These are phyloP conservation scores for Neurospora sp. DNA, from an alignment of 2,329 filamentous ascomycete species.

Conservation along the genomic window DNA sequence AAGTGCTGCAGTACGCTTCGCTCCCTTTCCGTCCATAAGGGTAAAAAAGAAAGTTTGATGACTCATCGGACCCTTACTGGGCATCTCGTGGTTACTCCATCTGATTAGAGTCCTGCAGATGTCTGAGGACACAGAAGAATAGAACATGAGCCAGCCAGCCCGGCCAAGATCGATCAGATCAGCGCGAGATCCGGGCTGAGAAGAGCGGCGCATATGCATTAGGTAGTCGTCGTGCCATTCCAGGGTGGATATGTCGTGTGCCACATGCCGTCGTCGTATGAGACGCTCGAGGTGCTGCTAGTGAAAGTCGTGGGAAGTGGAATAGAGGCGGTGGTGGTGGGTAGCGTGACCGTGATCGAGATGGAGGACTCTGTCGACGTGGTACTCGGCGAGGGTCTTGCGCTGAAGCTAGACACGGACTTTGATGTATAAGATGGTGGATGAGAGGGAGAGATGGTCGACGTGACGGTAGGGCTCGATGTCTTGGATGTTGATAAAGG, in stretches of 20 bases:
- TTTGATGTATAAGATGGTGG: background rate
- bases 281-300: slow-evolving; percentile 15
- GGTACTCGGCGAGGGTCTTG: slow-evolving; percentile 3
- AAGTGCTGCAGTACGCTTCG: background rate
- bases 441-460: background rate
- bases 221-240: slow-evolving; percentile 27
- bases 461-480: background rate
- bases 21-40: background rate
- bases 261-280: slow-evolving; percentile 35
- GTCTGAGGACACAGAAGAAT: background rate
- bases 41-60: background rate
- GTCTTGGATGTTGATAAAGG: slow-evolving; percentile 6
- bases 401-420: slow-evolving; percentile 6
- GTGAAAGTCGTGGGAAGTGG: slow-evolving; percentile 9
- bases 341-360: slow-evolving; percentile 9
- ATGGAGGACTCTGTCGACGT: slow-evolving; percentile 8
- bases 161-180: background rate
- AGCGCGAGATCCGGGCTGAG: slow-evolving; percentile 4
- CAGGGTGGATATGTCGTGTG: slow-evolving; percentile 35
- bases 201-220: slow-evolving; percentile 10
- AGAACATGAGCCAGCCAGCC: background rate
- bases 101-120: background rate
- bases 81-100: background rate
- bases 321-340: slow-evolving; percentile 10
- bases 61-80: background rate